A percentile compares a stretch with the other conserved stretches of the same genome.
Conservation (phyloP, 2,329 filamentous ascomycete species). For the Thielaviopsis cerberus region DNA sequence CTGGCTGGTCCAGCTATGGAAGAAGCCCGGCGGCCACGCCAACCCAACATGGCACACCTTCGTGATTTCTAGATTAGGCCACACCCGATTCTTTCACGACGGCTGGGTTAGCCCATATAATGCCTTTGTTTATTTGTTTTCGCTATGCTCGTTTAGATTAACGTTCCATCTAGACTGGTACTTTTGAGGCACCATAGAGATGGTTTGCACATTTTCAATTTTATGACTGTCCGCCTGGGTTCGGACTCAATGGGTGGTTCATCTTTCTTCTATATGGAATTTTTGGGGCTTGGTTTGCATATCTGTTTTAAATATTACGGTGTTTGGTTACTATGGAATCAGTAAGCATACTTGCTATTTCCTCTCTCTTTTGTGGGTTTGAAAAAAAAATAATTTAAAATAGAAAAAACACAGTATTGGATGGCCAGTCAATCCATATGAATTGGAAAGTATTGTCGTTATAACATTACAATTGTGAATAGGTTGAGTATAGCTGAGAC, state of each 20-base stretch:
- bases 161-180: neutral
- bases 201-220: neutral
- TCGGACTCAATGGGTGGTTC: neutral
- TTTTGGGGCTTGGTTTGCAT: conserved; percentile 1
- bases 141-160: neutral
- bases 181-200: neutral
- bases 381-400: neutral
- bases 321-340: neutral
- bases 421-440: too few relatives aligned
- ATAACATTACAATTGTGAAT: too few relatives aligned
- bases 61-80: neutral
- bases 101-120: neutral
- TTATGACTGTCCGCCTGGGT: neutral
- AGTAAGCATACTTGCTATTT: neutral
- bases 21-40: neutral
- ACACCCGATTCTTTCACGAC: neutral
- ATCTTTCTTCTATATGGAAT: neutral
- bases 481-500: too few relatives aligned
- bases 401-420: too few relatives aligned
- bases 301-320: neutral
- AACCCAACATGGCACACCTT: neutral
- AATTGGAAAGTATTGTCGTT: too few relatives aligned
- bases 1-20: neutral
- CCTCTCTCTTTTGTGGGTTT: neutral
- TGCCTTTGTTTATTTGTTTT: neutral